A percentile compares a stretch with the other conserved stretches of the same genome.
Evolutionary conservation across 2,329 filamentous ascomycete genomes (phyloP).

Genomic region (Pseudopyricularia javanii): DNA sequence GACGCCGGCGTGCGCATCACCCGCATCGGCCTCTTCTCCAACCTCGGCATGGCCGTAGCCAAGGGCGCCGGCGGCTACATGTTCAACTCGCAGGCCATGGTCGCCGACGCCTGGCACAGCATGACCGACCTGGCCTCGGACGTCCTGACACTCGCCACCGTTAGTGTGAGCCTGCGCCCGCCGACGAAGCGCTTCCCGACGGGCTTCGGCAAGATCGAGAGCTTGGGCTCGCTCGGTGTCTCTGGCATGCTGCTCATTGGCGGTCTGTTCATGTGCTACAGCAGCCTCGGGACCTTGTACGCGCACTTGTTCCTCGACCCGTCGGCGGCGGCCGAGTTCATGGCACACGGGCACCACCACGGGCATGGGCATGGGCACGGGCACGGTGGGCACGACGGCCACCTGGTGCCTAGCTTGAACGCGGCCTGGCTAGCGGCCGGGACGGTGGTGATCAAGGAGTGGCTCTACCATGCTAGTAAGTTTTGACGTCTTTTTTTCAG

Average conservation of each 20-base stretch:
- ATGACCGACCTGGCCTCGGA: slow-evolving; percentile 93
- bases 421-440: slow-evolving; percentile 89
- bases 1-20: slow-evolving; percentile 94
- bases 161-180: slow-evolving; percentile 82
- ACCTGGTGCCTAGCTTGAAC: slow-evolving; percentile 74
- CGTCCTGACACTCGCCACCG: slow-evolving; percentile 83
- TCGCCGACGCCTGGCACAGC: slow-evolving; percentile 91
- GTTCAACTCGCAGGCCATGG: slow-evolving; percentile 89
- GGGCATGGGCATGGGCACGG: slow-evolving; percentile 47
- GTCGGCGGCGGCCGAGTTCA: slow-evolving; percentile 35
- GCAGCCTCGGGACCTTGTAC: slow-evolving; percentile 58
- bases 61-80: slow-evolving; percentile 88
- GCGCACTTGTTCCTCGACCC: slow-evolving; percentile 60
- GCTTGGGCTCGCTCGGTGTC: slow-evolving; percentile 82
- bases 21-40: slow-evolving; percentile 74
- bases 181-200: slow-evolving; percentile 75
- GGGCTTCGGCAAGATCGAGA: slow-evolving; percentile 97
- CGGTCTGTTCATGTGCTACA: slow-evolving; percentile 83
- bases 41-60: slow-evolving; percentile 84
- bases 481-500: slow-evolving; percentile 11
- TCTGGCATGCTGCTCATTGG: slow-evolving; percentile 82
- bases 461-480: slow-evolving; percentile 92
- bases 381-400: slow-evolving; percentile 49
- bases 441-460: slow-evolving; percentile 88
- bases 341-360: slow-evolving; percentile 38